Evolutionary conservation across 2,329 filamentous ascomycete species (phyloP).

Genomic region (Domatiomyces catenatus): DNA sequence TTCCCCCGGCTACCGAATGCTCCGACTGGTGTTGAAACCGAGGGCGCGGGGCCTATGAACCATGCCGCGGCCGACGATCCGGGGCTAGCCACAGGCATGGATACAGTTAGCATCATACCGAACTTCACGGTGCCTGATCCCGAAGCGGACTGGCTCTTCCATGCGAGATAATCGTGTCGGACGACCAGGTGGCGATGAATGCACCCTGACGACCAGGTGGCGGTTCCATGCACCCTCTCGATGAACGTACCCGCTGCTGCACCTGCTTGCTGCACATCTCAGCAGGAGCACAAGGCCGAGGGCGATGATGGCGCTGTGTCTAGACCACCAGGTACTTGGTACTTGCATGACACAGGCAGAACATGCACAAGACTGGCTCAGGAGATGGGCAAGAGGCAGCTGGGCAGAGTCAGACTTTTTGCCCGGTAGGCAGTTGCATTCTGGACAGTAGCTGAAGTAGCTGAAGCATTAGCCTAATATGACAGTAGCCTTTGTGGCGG

Average conservation of each 20-base stretch:
- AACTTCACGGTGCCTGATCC: constrained; percentile 33
- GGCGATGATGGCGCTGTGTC: neutral
- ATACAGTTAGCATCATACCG: constrained; percentile 29
- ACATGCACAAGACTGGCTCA: neutral
- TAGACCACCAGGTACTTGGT: neutral
- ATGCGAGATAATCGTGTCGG: constrained; percentile 4
- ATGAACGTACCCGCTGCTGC: neutral
- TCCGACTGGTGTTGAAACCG: constrained; percentile 13
- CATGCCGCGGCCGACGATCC: constrained; percentile 7
- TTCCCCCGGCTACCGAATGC: constrained; percentile 52
- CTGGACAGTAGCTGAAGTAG: no score
- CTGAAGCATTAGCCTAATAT: no score
- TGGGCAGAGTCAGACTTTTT: no score
- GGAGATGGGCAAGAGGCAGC: neutral
- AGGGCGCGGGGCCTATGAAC: constrained; percentile 3
- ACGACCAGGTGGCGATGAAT: no score
- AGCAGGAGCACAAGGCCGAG: neutral
- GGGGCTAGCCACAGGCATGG: constrained; percentile 13
- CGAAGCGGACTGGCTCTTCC: constrained; percentile 30
- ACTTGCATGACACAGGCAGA: neutral
- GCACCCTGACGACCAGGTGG: no score
- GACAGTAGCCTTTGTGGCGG: no score
- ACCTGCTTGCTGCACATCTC: neutral
- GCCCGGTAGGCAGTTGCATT: no score
- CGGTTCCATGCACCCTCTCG: neutral